Evolutionary conservation across 2,329 filamentous ascomycete genomes (phyloP).

Genomic region (Colletotrichum sp.): DNA sequence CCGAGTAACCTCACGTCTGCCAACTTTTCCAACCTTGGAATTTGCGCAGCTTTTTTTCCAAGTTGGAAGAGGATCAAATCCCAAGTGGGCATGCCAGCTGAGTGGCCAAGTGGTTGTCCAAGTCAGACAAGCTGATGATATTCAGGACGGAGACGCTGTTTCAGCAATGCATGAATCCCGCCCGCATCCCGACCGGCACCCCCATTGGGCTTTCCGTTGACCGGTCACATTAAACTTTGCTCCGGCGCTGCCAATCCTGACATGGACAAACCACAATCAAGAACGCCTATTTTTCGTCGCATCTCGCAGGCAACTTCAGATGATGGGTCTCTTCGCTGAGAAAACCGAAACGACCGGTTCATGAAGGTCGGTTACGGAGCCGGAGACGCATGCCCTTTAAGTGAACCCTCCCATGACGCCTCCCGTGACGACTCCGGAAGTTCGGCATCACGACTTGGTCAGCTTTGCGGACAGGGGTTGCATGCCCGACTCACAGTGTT

Average conservation of each 20-base stretch:
- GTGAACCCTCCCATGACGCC: neutral
- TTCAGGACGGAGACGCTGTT: neutral
- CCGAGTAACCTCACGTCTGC: neutral
- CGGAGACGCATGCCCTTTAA: neutral
- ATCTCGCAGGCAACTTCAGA: slow-evolving; percentile 10
- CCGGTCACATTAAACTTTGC: neutral
- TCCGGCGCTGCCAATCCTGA: neutral
- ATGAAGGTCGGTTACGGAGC: neutral
- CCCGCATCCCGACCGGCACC: neutral
- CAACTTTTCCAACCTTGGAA: neutral
- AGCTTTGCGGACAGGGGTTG: neutral
- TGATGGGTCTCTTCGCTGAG: neutral
- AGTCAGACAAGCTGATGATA: neutral
- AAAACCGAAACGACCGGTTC: neutral
- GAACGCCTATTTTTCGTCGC: neutral
- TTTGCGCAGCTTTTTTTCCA: neutral
- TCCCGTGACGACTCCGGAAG: neutral
- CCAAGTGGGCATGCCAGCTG: neutral
- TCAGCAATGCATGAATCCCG: slow-evolving; percentile 6
- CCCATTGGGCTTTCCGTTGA: neutral
- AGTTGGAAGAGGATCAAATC: neutral
- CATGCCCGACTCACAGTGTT: slow-evolving; percentile 16
- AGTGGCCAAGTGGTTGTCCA: neutral
- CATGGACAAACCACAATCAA: neutral
- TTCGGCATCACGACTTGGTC: neutral